Evolutionary conservation across 1,284 basidiomycete species (phyloP).

Genomic region (Ceratobasidium sp.): DNA sequence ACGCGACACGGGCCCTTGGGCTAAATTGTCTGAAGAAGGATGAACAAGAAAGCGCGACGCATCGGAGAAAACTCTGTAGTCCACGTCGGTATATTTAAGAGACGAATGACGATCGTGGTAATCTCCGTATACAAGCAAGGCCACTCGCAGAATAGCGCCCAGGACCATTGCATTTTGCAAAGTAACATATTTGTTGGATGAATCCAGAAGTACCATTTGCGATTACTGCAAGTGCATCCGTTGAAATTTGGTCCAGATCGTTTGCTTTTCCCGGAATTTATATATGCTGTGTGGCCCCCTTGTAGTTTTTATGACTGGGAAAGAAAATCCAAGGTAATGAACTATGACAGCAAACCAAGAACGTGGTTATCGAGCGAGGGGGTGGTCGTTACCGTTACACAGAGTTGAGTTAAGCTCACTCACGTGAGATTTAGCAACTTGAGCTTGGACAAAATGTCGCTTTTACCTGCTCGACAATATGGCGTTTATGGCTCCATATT

Average conservation of each 20-base stretch:
- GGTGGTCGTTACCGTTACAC: too few species aligned
- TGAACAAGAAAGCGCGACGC: conserved; percentile 72
- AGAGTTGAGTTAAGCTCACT: too few species aligned
- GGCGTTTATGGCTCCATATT: background rate
- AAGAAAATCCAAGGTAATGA: too few species aligned
- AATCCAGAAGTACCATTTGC: background rate
- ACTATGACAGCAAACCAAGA: too few species aligned
- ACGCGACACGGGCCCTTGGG: conserved; percentile 65
- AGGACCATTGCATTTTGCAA: conserved; percentile 59
- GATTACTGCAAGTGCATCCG: background rate
- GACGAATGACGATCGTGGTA: conserved; percentile 83
- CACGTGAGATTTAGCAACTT: conserved; percentile 18
- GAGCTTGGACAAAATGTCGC: conserved; percentile 8
- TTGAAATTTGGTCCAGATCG: too few species aligned
- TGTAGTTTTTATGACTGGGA: too few species aligned
- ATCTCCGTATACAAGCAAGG: conserved; percentile 81
- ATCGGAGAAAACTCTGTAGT: conserved; percentile 95
- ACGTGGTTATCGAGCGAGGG: too few species aligned
- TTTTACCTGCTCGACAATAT: background rate
- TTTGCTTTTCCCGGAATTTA: too few species aligned
- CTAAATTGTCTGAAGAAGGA: conserved; percentile 55
- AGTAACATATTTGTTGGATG: background rate
- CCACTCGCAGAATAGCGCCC: conserved; percentile 67
- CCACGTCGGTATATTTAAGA: conserved; percentile 97
- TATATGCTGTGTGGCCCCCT: too few species aligned